Conservation (phyloP, 306 rosid species). For the Malus orientalis region DNA sequence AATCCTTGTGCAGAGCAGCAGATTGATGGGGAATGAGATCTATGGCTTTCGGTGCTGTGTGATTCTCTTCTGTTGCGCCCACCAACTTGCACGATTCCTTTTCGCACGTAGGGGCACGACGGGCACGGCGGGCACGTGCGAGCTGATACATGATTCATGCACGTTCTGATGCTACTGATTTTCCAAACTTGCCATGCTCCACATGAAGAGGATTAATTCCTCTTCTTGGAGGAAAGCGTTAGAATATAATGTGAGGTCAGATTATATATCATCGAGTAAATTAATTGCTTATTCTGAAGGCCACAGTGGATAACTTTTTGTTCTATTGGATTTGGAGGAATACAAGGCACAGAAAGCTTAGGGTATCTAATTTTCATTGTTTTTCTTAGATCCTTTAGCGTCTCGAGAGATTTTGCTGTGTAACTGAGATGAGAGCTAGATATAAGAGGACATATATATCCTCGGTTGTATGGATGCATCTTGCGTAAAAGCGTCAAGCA, state of each 20-base stretch:
- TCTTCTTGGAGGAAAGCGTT: neutral
- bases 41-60: slow-evolving; percentile 34
- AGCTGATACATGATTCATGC: neutral
- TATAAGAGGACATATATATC: neutral
- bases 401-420: neutral
- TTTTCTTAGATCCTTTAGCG: neutral
- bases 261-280: neutral
- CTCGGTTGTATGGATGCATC: neutral
- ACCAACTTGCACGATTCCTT: slow-evolving; percentile 66
- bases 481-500: neutral
- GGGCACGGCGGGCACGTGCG: neutral
- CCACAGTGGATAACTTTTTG: neutral
- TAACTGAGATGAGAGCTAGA: neutral
- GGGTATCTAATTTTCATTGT: neutral
- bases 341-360: neutral
- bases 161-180: neutral
- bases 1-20: slow-evolving; percentile 25
- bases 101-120: neutral
- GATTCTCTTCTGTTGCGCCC: slow-evolving; percentile 46
- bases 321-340: slow-evolving; percentile 10
- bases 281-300: neutral
- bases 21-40: slow-evolving; percentile 33
- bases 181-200: neutral
- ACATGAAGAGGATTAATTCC: neutral
- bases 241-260: neutral